Evolutionary conservation across 108 stramenopile species (phyloP), one percentile per base, ranked within the genome.

Genomic region (Fragilaria crotonensis): DNA sequence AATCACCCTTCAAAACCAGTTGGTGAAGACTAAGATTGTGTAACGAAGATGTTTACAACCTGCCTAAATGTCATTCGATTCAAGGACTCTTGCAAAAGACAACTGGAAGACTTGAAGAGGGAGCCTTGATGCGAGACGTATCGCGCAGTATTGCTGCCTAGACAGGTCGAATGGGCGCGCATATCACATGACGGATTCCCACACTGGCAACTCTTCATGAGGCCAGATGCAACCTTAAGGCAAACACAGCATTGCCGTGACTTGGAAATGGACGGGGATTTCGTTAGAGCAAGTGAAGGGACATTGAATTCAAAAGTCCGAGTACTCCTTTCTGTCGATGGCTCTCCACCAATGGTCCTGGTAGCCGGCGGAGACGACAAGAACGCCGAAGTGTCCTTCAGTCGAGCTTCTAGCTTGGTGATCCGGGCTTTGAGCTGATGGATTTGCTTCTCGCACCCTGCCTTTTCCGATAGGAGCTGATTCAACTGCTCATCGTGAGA

Each of bases 171-270:
- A 60, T 83, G 81, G 17, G 78, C 81, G 19, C 67, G 59, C 27
- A 67, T 64, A 17, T 63, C 30, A 62, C 81, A 83, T 20, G 29
- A 25, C 0, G 45, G 36, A 32, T 70, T 65, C 11, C 82, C 82
- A 48, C 82, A 84, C 50, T 73, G 71, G 30, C 82, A 84, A 3
- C 45, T 30, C 51, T 75, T 79, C 69, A 66, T 75, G 4, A 77
- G 44, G 2, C 78, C 82, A 41, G 54, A 61, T 3, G 69, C 49
- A 51, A 29, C 60, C 45, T 67, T 53, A 29, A 45, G 44, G 47
- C 79, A 80, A 26, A 80, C 60, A 27, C 57, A 64, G 59, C 79
- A 80, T 21, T 19, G 19, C 5, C 23, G 7, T 7, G 49, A 50
- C 49, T 52, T 52, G 1, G 3, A 25, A 2, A 25, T 26, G 2